phyloP scores from a whole-genome alignment of 495 filamentous ascomycete genomes.

The Corynascus novoguineensis region DNA sequence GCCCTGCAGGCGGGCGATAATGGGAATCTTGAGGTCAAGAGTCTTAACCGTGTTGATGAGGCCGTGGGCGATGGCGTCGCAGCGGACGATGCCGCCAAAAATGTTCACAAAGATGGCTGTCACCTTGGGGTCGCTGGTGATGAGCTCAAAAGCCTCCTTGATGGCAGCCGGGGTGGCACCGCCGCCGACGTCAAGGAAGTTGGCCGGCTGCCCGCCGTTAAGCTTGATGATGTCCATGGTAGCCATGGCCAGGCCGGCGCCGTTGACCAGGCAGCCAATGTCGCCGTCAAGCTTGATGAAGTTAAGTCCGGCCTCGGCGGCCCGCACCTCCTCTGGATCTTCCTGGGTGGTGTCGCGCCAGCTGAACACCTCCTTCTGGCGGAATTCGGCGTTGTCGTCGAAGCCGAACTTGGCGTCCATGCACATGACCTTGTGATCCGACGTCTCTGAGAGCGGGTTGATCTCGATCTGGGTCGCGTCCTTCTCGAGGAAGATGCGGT shows the following conservation, averaged over 20 bases:
- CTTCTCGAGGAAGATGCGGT: slow-evolving; percentile 96
- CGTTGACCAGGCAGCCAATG: slow-evolving; percentile 98
- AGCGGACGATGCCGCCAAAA: slow-evolving; percentile 97
- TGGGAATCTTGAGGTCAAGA: slow-evolving; percentile 92
- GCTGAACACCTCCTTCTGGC: slow-evolving; percentile 90
- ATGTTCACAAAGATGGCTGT: slow-evolving; percentile 99
- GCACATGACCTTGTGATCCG: slow-evolving; percentile 91
- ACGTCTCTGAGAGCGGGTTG: slow-evolving; percentile 95
- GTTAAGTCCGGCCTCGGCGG: slow-evolving; percentile 88
- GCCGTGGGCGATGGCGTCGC: slow-evolving; percentile 95
- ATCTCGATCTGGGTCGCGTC: slow-evolving; percentile 99
- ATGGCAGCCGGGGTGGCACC: slow-evolving; percentile 96
- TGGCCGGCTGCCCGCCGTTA: slow-evolving; percentile 91
- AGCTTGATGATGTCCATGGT: slow-evolving; percentile 99
- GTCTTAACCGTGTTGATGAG: slow-evolving; percentile 88
- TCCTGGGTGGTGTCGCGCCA: slow-evolving; percentile 94
- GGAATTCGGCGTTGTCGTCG: slow-evolving; percentile 97
- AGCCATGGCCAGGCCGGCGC: slow-evolving; percentile 97
- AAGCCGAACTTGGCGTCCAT: slow-evolving; percentile 99
- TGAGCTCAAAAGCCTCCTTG: slow-evolving; percentile 94
- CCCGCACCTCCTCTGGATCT: slow-evolving; percentile 94
- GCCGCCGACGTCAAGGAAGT: slow-evolving; percentile 98
- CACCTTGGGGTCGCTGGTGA: slow-evolving; percentile 97
- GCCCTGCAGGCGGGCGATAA: slow-evolving; percentile 92
- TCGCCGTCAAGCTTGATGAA: slow-evolving; percentile 99